Conservation (phyloP, 306 rosid species). For the Trifolium subterraneum region DNA sequence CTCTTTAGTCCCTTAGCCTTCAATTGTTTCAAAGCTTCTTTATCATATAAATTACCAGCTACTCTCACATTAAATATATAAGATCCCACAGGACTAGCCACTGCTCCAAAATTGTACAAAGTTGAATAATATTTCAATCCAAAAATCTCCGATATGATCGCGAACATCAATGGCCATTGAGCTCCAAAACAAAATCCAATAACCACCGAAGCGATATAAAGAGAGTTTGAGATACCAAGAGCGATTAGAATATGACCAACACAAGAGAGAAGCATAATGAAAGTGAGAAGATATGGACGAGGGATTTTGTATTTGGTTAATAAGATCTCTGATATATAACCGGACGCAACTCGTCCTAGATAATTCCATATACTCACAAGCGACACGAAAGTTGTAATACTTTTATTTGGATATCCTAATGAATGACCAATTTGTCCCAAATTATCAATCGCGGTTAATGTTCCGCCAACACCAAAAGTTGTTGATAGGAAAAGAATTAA, state of each 20-base stretch:
- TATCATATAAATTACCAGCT: constrained; percentile 67
- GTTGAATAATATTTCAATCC: constrained; percentile 83
- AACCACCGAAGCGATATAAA: constrained; percentile 62
- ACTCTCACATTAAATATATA: constrained; percentile 66
- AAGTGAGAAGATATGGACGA: constrained; percentile 62
- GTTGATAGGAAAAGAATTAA: constrained; percentile 53
- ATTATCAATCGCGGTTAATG: constrained; percentile 70
- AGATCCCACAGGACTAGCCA: constrained; percentile 68
- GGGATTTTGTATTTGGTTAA: constrained; percentile 64
- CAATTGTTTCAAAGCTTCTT: constrained; percentile 59
- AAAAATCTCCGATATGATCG: constrained; percentile 72
- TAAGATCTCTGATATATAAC: constrained; percentile 65
- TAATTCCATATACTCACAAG: constrained; percentile 80
- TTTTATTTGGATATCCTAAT: constrained; percentile 57
- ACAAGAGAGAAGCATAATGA: constrained; percentile 59
- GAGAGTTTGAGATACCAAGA: constrained; percentile 55
- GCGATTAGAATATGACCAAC: constrained; percentile 71
- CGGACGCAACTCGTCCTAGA: constrained; percentile 59
- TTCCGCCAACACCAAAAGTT: constrained; percentile 63
- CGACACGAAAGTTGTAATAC: constrained; percentile 70
- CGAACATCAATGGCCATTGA: constrained; percentile 70
- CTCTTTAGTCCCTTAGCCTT: constrained; percentile 45
- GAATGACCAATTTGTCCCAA: constrained; percentile 74
- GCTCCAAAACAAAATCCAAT: constrained; percentile 80
- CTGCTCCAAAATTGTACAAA: constrained; percentile 57